Percentiles rank a stretch among this genome's conserved stretches.
These are phyloP conservation scores for Boechera divaricarpa DNA, from an alignment of 345 rosid species.

Conservation along the genomic window DNA sequence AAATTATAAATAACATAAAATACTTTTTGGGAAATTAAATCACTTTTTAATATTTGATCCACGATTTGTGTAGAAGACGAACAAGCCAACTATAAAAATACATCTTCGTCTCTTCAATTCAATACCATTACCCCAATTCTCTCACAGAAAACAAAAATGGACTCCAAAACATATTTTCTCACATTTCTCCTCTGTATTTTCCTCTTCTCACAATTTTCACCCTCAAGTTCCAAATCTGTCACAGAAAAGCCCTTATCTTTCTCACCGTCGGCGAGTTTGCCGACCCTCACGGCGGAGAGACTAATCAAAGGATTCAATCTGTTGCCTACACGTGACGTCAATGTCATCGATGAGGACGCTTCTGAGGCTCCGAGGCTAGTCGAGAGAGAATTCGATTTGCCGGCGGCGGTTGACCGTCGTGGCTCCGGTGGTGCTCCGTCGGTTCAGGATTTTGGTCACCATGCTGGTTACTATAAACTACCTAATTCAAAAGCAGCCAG, in stretches of 20 bases:
- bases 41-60: constrained; percentile 1
- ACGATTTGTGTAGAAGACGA: neutral
- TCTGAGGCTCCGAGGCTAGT: constrained; percentile 43
- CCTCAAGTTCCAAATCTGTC: constrained; percentile 30
- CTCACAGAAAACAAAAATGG: constrained; percentile 25
- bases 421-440: constrained; percentile 51
- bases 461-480: constrained; percentile 83
- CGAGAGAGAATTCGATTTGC: constrained; percentile 57
- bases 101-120: constrained; percentile 20
- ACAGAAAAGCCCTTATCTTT: constrained; percentile 33
- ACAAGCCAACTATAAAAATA: constrained; percentile 35
- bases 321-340: constrained; percentile 51
- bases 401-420: constrained; percentile 46
- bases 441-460: constrained; percentile 75
- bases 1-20: neutral
- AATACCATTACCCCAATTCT: constrained; percentile 15
- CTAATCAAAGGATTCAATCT: constrained; percentile 62
- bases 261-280: constrained; percentile 35
- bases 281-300: constrained; percentile 53
- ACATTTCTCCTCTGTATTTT: constrained; percentile 39
- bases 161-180: constrained; percentile 27
- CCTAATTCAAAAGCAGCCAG: constrained; percentile 77
- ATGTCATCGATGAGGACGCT: constrained; percentile 32
- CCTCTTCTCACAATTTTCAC: constrained; percentile 21
- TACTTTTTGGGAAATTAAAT: neutral